Base-by-base conservation (phyloP, 257 asterid species). In the Coffea canephora region DNA sequence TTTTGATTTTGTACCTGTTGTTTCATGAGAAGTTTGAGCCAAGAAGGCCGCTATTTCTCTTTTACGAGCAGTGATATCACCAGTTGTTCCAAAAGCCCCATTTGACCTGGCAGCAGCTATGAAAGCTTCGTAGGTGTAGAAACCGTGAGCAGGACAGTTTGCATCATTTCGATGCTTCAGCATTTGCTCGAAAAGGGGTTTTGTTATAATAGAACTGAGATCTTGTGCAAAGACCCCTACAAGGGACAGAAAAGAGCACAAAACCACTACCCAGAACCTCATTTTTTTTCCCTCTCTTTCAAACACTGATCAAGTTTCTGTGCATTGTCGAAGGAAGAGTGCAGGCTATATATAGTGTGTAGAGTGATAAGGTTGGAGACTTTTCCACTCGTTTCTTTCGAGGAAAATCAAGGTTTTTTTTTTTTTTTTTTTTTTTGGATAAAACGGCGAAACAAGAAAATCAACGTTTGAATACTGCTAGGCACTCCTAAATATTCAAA, bases 1-100 rank as follows among this genome's bases (percentile, higher is more conserved):
- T 80, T 41, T 12, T 66, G 2, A 73, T 36, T 50, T 11, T 18
- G 75, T 6, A 85, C 85, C 89, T 21, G 83, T 85, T 15, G 87
- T 85, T 41, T 85, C 89, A 0, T 83, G 89, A 23, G 89, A 86
- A 16, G 85, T 86, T 69, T 86, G 89, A 19, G 79, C 88, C 18
- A 85, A 75, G 46, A 85, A 85, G 18, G 86, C 86, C 19, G 86
- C 86, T 15, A 83, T 70, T 61, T 86, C 85, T 48, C 82, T 78
- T 77, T 78, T 86, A 18, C 83, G 79, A 1, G 86, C 71, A 7
- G 59, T 36, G 15, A 41, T 6, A 55, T 82, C 81, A 10, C 89
- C 89, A 5, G 85, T 78, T n/a, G 89, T 86, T 50, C 87, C 89
- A 55, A 86, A 86, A 19, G 52, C 85, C 39, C 46, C 50, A 52